Base-by-base conservation (phyloP, 208 protist species). In the Trypanosoma conorhini region DNA sequence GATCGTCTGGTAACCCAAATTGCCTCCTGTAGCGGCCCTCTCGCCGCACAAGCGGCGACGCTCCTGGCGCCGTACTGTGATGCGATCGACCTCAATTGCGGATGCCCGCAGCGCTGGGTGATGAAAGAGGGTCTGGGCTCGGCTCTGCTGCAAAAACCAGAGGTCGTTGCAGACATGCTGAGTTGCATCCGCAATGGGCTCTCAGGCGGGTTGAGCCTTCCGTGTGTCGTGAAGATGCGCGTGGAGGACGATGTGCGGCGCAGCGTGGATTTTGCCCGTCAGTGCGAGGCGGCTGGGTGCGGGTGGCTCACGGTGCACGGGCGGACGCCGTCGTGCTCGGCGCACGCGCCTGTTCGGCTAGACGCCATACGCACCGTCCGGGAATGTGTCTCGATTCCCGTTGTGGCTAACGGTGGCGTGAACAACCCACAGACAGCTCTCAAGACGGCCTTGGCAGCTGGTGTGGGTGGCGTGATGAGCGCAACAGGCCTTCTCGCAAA, bases 21-120 rank as follows among this genome's bases (percentile, higher is more conserved):
- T 28, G 90, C 88, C 22, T 88, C 87, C 12, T 87, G 79, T 54
- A 85, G 78, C 60, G 87, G 83, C 30, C 75, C 81, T 5, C 70
- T 63, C 3, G 86, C 90, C n/a, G 88, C 87, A 22, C 42, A 65
- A 22, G 89, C 88, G 21, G 86, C 83, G 10, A 42, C 48, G 19
- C 57, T 88, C 5, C 65, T 96, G 44, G 73, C 72, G 12, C 82
- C 82, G 5, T 96, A 88, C 62, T 91, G 80, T 64, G 93, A 96
- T 70, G 95, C 83, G 15, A 74, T 98, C 48, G 92, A 97, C 72
- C 51, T 98, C 56, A 98, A 98, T 81, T 98, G 92, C 68, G 95
- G 95, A 10, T 98, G 96, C 64, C 96, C 96, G 51, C 96, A 98
- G 80, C 71, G 77, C 21, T 97, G 91, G 88, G 93, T 87, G 4